A percentile compares a stretch with the other conserved stretches of the same genome.
phyloP scores from a whole-genome alignment of 768 basidiomycete genomes.

The Termitomyces heimii region DNA sequence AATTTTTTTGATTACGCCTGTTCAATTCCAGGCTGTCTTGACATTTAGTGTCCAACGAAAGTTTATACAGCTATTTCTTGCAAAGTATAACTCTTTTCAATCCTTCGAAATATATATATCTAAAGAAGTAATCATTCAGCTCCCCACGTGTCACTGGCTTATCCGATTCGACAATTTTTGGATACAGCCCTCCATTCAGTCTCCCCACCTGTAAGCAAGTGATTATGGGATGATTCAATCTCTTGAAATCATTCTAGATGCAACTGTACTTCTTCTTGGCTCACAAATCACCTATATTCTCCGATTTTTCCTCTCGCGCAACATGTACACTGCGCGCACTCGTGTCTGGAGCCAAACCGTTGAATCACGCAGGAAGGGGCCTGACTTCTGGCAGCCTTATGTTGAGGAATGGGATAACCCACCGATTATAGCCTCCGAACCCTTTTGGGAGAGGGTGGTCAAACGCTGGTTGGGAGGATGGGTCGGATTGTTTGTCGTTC shows the following conservation, averaged over 20 bases:
- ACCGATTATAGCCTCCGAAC: constrained; percentile 29
- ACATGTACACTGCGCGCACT: constrained; percentile 73
- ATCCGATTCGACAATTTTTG: constrained; percentile 58
- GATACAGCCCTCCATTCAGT: constrained; percentile 58
- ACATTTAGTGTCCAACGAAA: constrained; percentile 70
- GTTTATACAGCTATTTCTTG: constrained; percentile 58
- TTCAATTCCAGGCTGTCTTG: constrained; percentile 41
- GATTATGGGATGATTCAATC: background rate
- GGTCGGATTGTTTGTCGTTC: constrained; percentile 37
- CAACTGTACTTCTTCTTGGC: constrained; percentile 66
- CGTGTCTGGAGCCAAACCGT: constrained; percentile 83
- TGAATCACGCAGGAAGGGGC: constrained; percentile 72
- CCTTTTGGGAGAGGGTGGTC: constrained; percentile 22
- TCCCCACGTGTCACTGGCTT: constrained; percentile 61
- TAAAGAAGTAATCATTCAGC: constrained; percentile 24
- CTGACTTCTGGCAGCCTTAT: constrained; percentile 80
- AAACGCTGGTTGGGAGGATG: constrained; percentile 31
- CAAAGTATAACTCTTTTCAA: constrained; percentile 35
- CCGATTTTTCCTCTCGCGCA: constrained; percentile 76
- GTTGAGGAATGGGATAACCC: constrained; percentile 77
- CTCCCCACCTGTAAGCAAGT: constrained; percentile 58
- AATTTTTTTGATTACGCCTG: background rate
- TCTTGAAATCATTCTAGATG: constrained; percentile 40
- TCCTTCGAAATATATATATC: background rate
- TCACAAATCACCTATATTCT: constrained; percentile 72